Evolutionary conservation across 495 filamentous ascomycete genomes (phyloP), one percentile per base, ranked within the genome.

Genomic region (Annulohypoxylon maeteangense): DNA sequence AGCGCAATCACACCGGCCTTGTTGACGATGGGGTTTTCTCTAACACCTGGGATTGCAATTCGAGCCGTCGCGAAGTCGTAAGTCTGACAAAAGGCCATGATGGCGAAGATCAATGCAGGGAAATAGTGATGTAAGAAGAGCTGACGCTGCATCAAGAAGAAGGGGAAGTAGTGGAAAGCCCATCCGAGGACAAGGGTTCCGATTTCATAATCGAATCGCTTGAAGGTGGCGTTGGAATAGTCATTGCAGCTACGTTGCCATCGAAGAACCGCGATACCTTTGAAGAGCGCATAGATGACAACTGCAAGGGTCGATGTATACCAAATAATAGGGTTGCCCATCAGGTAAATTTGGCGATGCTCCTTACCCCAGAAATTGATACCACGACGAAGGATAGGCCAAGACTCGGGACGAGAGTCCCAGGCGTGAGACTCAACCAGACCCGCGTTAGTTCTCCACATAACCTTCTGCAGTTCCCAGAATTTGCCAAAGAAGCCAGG

Each of bases 351-450:
- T 81, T 99, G 95, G 67, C 93, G 92, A 75, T 97, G 84, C 62
- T 97, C 87, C 74, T 91, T 93, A 64, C 95, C 95, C 95, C 95
- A 99, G 87, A 99, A 99, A 83, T 99, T 99, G 86, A 99, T 99
- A 65, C 95, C 95, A 68, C 95, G 93, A 68, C 89, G 89, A 59
- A 99, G 87, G 59, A 97, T 88, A 16, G 95, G 95, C 95, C 95
- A 99, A 18, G 93, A 94, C 14, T 90, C 89, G 11, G 95, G 95
- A 32, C 95, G 91, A 50, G 95, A 98, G 79, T 99, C 95, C 95
- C 95, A 99, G 54, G 94, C 92, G 76, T 99, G 95, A 40, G 93
- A 97, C 77, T 98, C 95, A 29, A 96, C 92, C 61, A 99, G 88
- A 29, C 95, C 96, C 32, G 95, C 95, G 76, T 99, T 99, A 12